Percentiles rank a stretch among this genome's conserved stretches.
Evolutionary conservation across 129 eudicot genomes (phyloP).

Genomic region (Flaveria ramosissima): DNA sequence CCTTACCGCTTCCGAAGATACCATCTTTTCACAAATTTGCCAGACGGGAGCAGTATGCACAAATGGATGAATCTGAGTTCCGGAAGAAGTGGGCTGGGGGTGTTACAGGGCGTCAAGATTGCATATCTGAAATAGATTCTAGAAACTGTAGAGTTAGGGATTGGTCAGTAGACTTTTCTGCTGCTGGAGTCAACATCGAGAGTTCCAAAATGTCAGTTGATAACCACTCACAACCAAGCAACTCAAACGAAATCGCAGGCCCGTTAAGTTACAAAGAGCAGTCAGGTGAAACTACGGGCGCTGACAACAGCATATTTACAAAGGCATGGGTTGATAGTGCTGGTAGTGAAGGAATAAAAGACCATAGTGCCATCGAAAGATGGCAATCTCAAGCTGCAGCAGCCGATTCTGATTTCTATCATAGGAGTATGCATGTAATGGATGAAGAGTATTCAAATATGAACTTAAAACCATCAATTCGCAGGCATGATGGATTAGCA

Average conservation of each 20-base stretch:
- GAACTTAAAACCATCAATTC: conserved; percentile 39
- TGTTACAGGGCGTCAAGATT: conserved; percentile 64
- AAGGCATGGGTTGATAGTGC: conserved; percentile 99
- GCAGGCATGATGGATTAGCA: conserved; percentile 44
- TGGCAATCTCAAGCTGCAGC: conserved; percentile 99
- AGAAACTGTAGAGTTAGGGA: conserved; percentile 96
- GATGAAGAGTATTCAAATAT: conserved; percentile 87
- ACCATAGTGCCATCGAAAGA: conserved; percentile 85
- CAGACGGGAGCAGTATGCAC: conserved; percentile 78
- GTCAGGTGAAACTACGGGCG: conserved; percentile 80
- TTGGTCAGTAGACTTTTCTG: conserved; percentile 95
- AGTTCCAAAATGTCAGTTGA: conserved; percentile 65
- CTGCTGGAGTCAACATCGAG: conserved; percentile 68
- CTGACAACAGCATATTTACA: conserved; percentile 79
- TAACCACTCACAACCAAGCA: conserved; percentile 68
- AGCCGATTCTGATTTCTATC: conserved; percentile 69
- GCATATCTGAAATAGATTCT: conserved; percentile 86
- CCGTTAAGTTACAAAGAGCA: conserved; percentile 68
- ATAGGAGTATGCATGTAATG: conserved; percentile 51
- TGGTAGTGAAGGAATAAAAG: conserved; percentile 81
- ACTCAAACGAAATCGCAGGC: conserved; percentile 70
- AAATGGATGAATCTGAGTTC: conserved; percentile 72
- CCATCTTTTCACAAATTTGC: conserved; percentile 93
- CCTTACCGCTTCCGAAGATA: conserved; percentile 80
- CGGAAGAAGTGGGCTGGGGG: conserved; percentile 67